Percentiles rank a stretch among this genome's conserved stretches.
These are phyloP conservation scores for Tetrahymena malaccensis DNA, from an alignment of 73 alveolate genomes.

Conservation along the genomic window DNA sequence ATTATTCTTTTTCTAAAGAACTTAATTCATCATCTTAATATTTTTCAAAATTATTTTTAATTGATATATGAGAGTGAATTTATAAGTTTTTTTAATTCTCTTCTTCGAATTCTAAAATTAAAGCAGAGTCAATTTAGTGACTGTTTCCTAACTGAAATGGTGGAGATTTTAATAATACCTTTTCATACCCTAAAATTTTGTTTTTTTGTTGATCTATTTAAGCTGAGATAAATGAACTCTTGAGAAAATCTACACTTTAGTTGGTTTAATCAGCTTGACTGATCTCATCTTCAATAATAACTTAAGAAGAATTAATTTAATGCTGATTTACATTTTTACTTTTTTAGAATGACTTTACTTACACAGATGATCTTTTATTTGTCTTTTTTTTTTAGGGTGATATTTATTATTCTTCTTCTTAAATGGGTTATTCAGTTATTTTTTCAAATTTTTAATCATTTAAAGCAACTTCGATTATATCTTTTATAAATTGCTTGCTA, in stretches of 20 bases:
- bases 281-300: neutral
- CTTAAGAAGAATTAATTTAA: neutral
- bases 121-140: neutral
- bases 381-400: neutral
- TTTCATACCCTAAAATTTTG: neutral
- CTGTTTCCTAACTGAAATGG: neutral
- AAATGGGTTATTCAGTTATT: neutral
- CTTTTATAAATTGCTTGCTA: neutral
- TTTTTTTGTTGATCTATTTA: neutral
- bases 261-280: neutral
- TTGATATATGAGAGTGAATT: neutral
- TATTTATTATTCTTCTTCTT: neutral
- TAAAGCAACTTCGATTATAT: neutral
- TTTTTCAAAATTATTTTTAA: neutral
- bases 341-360: neutral
- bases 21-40: neutral
- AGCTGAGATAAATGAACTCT: neutral
- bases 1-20: neutral
- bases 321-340: too few relatives aligned
- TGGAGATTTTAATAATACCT: neutral
- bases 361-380: too few relatives aligned
- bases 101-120: neutral
- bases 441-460: neutral
- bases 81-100: neutral
- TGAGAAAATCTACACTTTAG: neutral